A percentile compares a stretch with the other conserved stretches of the same genome.
These are phyloP conservation scores for Fraxinus baroniana DNA, from an alignment of 305 asterid genomes.

Conservation along the genomic window DNA sequence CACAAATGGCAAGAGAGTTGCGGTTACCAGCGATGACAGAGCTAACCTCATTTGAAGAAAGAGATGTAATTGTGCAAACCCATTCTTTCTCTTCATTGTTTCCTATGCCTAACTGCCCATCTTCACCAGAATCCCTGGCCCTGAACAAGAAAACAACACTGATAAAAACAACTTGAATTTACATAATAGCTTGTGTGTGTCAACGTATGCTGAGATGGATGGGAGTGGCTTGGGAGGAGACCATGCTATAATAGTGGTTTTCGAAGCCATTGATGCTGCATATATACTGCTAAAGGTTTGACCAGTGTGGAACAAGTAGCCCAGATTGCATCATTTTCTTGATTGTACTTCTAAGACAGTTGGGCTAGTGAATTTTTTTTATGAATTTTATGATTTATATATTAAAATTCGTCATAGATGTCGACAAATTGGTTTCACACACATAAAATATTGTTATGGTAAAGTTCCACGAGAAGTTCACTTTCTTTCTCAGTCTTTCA, in stretches of 20 bases:
- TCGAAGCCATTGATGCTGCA: conserved; percentile 50
- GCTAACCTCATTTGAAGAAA: too few relatives aligned
- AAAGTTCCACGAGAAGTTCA: conserved; percentile 39
- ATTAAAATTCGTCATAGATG: conserved; percentile 21
- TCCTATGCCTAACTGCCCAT: too few relatives aligned
- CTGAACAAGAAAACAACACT: conserved; percentile 49
- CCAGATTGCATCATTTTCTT: conserved; percentile 37
- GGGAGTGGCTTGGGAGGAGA: conserved; percentile 13
- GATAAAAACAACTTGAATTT: conserved; percentile 11
- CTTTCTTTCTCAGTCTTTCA: conserved; percentile 35
- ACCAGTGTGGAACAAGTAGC: conserved; percentile 41
- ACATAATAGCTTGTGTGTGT: conserved; percentile 1
- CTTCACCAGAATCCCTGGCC: conserved; percentile 45
- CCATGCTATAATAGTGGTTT: conserved; percentile 80
- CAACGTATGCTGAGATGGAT: neutral
- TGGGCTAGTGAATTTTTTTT: conserved; percentile 15
- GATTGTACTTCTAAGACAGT: neutral
- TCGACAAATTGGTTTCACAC: conserved; percentile 29
- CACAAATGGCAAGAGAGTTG: too few relatives aligned
- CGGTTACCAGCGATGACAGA: too few relatives aligned
- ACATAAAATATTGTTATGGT: conserved; percentile 15
- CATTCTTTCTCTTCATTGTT: too few relatives aligned
- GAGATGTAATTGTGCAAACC: too few relatives aligned
- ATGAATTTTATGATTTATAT: neutral
- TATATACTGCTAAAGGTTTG: conserved; percentile 21